Percentiles rank a stretch among this genome's conserved stretches.
phyloP scores from a whole-genome alignment of 495 filamentous ascomycete genomes.

The Penicillium chermesinum region DNA sequence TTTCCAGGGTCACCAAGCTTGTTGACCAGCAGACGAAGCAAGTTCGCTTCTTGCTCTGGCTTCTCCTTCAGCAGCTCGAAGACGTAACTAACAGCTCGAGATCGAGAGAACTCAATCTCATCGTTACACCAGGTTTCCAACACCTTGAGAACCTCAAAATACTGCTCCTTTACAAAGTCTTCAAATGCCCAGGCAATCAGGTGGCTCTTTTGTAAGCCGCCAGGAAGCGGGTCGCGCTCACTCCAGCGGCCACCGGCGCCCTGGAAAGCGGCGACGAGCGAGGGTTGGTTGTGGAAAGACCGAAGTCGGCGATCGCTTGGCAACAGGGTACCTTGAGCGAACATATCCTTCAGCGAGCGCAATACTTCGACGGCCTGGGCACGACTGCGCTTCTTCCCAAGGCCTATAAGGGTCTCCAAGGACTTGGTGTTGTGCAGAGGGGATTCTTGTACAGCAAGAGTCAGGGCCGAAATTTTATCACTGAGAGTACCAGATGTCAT shows the following conservation, averaged over 20 bases:
- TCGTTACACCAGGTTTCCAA: conserved; percentile 89
- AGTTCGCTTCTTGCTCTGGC: conserved; percentile 93
- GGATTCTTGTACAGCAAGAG: conserved; percentile 89
- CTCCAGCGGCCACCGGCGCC: conserved; percentile 55
- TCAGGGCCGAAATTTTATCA: conserved; percentile 93
- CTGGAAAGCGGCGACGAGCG: conserved; percentile 63
- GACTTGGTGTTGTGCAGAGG: conserved; percentile 87
- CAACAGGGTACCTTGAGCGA: conserved; percentile 79
- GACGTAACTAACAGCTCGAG: conserved; percentile 78
- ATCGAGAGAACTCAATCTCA: conserved; percentile 86
- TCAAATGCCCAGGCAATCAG: conserved; percentile 89
- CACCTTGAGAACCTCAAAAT: conserved; percentile 85
- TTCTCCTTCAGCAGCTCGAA: conserved; percentile 89
- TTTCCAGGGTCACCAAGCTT: conserved; percentile 91
- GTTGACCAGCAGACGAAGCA: conserved; percentile 86
- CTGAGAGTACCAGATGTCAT: conserved; percentile 94
- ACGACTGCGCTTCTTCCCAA: conserved; percentile 85
- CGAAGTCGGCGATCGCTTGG: conserved; percentile 76
- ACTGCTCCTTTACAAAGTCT: conserved; percentile 86
- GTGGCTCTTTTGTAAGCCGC: conserved; percentile 63
- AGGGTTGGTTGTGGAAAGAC: conserved; percentile 74
- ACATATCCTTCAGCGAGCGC: conserved; percentile 85
- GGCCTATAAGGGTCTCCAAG: conserved; percentile 70
- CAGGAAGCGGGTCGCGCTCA: conserved; percentile 59
- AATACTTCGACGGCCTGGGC: conserved; percentile 91